Evolutionary conservation across 176 grass and related monocot species (phyloP).

Genomic region (Hsuehochloa calcarea): DNA sequence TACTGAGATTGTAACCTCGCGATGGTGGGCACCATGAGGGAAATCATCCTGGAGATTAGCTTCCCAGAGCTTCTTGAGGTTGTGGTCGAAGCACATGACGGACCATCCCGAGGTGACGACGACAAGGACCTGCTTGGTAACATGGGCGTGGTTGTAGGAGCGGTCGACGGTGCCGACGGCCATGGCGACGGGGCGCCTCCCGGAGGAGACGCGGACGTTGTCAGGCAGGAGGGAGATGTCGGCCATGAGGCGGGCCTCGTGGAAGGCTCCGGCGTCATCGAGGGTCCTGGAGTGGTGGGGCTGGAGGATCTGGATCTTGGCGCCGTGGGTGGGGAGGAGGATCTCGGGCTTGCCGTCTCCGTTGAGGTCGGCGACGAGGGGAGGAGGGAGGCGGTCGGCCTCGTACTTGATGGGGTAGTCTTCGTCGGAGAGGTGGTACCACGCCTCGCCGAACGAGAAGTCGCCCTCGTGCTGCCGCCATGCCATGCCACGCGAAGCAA

Average conservation of each 20-base stretch:
- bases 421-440: conserved; percentile 84
- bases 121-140: conserved; percentile 78
- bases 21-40: conserved; percentile 75
- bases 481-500: not conserved
- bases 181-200: conserved; percentile 79
- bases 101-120: conserved; percentile 93
- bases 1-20: conserved; percentile 77
- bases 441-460: conserved; percentile 88
- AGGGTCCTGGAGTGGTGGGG: conserved; percentile 10
- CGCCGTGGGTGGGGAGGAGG: conserved; percentile 83
- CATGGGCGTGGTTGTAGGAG: conserved; percentile 45
- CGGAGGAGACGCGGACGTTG: conserved; percentile 71
- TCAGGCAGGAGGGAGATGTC: conserved; percentile 75
- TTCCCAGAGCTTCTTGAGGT: conserved; percentile 97
- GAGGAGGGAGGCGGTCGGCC: conserved; percentile 78
- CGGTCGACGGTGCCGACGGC: conserved; percentile 77
- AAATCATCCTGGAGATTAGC: conserved; percentile 85
- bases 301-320: conserved; percentile 83
- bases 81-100: conserved; percentile 99
- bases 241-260: conserved; percentile 73
- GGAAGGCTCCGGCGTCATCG: conserved; percentile 50
- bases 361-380: conserved; percentile 86
- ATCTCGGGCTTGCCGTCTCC: conserved; percentile 85
- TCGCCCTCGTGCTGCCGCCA: conserved; percentile 72
- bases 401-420: conserved; percentile 92